Evolutionary conservation across 2,329 filamentous ascomycete species (phyloP), one percentile per base, ranked within the genome.

Genomic region (Fusarium tanahbumbuense): DNA sequence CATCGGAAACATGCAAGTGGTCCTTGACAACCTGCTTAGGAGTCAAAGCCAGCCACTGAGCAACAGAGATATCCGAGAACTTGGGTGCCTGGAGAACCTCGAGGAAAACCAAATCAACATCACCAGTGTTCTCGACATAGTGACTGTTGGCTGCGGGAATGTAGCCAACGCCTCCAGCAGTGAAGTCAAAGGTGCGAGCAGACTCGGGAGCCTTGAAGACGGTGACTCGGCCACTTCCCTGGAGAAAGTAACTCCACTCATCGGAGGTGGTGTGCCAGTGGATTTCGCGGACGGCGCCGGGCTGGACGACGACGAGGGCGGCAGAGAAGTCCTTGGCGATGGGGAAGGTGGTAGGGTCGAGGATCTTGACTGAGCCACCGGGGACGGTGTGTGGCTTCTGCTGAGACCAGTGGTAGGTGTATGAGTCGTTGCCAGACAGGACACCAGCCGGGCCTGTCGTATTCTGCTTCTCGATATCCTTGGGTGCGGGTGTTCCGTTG

Each of bases 391-490:
- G 61, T 3, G 61, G 49, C 6, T 64, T 49, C 15, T 64, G 61
- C 7, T 49, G 61, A 45, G 60, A 64, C 60, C 60, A 64, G 13
- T 64, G 60, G n/a, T 64, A 64, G 1, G 60, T 64, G 49, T 56
- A 64, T n/a, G 60, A 63, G 11, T 28, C 42, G 13, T 63, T 56
- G 3, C 61, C 61, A 1, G 8, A 32, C 15, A 64, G 3, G 0
- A 4, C n/a, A 6, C 59, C 61, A 5, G 59, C 50, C 7, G 50
- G n/a, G 3, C 49, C 40, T 8, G 59, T 64, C 3, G 44, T 25
- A 10, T 49, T 64, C 12, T 64, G 61, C 23, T 64, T 57, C 27
- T 64, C 15, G 0, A 64, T 64, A 20, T 64, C 61, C 6, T 64
- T 57, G 6, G 61, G 59, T 0, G 61, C 58, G 1, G 61, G 61